Percentiles rank a stretch among this genome's conserved stretches.
phyloP scores from a whole-genome alignment of 2,329 filamentous ascomycete species.

The Fusarium pseudograminearum region DNA sequence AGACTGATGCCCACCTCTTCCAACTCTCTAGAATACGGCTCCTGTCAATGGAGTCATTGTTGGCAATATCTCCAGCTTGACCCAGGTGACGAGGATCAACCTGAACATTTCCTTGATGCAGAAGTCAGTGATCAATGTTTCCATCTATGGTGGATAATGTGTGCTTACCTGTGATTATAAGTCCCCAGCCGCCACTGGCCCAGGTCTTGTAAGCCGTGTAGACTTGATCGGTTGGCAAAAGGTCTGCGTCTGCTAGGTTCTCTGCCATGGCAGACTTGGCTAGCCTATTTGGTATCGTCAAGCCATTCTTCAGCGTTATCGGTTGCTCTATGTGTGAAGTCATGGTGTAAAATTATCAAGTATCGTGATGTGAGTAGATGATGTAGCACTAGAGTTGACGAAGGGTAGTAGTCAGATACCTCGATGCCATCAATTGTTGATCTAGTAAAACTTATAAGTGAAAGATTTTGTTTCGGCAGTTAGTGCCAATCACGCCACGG shows the following conservation, averaged over 20 bases:
- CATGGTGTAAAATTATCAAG: neutral
- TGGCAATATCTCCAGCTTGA: neutral
- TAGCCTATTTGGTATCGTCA: neutral
- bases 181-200: slow-evolving; percentile 1
- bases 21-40: neutral
- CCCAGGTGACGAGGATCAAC: neutral
- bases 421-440: no score
- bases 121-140: neutral
- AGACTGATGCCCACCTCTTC: neutral
- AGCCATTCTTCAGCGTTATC: neutral
- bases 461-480: no score
- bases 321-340: neutral
- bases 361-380: no score
- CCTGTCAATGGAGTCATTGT: neutral
- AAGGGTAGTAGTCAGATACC: no score
- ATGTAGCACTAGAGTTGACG: no score
- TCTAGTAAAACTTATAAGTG: no score
- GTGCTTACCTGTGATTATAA: neutral
- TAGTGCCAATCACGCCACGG: neutral
- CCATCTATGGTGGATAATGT: neutral
- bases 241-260: neutral
- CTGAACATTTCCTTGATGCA: neutral
- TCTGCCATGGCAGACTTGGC: slow-evolving; percentile 7
- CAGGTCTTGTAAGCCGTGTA: neutral
- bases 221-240: neutral